Conservation (phyloP, 225 moss, liverwort and hornwort genomes). For the Marchantia polymorpha region DNA sequence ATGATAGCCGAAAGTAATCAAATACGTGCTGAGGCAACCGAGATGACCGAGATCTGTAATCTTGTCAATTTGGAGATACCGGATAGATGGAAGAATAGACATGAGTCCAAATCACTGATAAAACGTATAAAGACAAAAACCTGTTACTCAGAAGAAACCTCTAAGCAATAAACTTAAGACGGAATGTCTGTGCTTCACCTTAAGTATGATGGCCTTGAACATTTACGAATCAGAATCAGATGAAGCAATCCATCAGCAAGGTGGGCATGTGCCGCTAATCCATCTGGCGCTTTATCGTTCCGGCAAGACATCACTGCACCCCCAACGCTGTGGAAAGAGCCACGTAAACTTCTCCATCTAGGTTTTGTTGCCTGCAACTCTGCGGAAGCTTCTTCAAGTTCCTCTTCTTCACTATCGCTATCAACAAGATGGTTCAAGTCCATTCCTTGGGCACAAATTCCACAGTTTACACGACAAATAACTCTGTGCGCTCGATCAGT, state of each 20-base stretch:
- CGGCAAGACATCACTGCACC: slow-evolving; percentile 98
- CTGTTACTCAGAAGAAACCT: neutral
- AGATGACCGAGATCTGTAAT: too few relatives aligned
- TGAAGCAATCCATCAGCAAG: slow-evolving; percentile 92
- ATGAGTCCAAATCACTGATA: neutral
- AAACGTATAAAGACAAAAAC: neutral
- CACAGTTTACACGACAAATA: slow-evolving; percentile 76
- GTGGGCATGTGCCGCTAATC: slow-evolving; percentile 86
- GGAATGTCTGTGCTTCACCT: slow-evolving; percentile 38
- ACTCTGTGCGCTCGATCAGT: slow-evolving; percentile 2
- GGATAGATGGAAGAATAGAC: neutral
- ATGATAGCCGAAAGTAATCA: too few relatives aligned
- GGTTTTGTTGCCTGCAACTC: slow-evolving; percentile 37
- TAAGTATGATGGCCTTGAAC: slow-evolving; percentile 76
- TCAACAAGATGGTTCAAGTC: slow-evolving; percentile 69
- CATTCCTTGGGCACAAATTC: slow-evolving; percentile 67
- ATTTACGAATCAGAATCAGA: slow-evolving; percentile 82
- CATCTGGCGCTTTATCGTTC: slow-evolving; percentile 92
- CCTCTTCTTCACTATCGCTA: slow-evolving; percentile 46
- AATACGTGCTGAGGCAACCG: too few relatives aligned
- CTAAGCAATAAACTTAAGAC: neutral
- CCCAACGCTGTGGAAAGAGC: slow-evolving; percentile 83
- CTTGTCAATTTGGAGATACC: too few relatives aligned
- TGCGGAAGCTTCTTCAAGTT: slow-evolving; percentile 29
- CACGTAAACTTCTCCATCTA: slow-evolving; percentile 60